Conservation (phyloP, 306 rosid genomes). For the Carpinus fangiana region DNA sequence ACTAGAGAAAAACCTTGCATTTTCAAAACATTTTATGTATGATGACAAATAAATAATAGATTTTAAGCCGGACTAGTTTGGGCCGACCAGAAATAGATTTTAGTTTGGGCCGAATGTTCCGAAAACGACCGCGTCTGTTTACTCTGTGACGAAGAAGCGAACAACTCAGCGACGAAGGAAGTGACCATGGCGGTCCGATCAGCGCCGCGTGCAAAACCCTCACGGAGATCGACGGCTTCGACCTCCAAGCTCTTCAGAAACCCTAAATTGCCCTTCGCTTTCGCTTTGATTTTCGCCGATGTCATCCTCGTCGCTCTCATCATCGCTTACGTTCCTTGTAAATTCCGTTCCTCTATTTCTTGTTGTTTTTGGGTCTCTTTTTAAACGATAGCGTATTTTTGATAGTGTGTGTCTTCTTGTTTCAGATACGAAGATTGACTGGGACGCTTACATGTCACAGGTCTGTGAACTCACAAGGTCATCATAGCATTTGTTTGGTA, state of each 20-base stretch:
- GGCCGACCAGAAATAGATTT: too few species aligned
- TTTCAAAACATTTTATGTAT: too few species aligned
- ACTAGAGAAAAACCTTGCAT: too few species aligned
- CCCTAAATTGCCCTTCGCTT: constrained; percentile 47
- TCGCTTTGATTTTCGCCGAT: constrained; percentile 58
- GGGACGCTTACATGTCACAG: constrained; percentile 99
- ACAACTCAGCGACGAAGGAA: constrained; percentile 27
- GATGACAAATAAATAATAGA: too few species aligned
- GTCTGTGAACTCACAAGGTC: constrained; percentile 21
- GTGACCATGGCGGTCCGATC: constrained; percentile 61
- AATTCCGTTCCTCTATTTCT: not conserved
- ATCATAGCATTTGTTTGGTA: not conserved
- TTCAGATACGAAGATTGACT: constrained; percentile 93
- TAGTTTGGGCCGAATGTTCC: too few species aligned
- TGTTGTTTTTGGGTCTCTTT: not conserved
- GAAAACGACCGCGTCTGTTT: not conserved
- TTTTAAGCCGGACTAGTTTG: too few species aligned
- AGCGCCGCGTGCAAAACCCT: constrained; percentile 36
- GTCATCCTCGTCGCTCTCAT: constrained; percentile 61
- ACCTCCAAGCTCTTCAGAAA: constrained; percentile 6
- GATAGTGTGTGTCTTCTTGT: constrained; percentile 15
- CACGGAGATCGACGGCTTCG: constrained; percentile 28
- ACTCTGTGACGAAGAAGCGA: constrained; percentile 22
- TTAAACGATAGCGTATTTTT: not conserved
- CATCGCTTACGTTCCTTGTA: constrained; percentile 80